Conservation (phyloP, 305 asterid genomes). For the Fraxinus floribunda region DNA sequence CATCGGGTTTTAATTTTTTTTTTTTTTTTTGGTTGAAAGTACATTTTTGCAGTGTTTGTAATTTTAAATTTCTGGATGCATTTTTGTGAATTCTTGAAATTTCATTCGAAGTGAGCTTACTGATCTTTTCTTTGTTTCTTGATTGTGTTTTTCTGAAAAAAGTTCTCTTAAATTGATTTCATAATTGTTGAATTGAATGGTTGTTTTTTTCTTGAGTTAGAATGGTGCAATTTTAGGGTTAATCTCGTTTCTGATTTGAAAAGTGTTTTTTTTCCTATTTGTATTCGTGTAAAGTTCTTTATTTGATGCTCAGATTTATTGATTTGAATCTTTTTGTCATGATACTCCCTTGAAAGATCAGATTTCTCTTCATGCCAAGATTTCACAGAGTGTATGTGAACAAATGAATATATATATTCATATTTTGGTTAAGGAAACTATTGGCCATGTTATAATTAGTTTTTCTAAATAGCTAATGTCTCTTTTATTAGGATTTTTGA, state of each 20-base stretch:
- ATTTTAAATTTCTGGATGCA: neutral
- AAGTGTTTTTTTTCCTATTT: neutral
- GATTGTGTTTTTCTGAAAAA: neutral
- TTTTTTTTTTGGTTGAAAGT: neutral
- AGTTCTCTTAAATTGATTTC: neutral
- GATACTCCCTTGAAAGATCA: neutral
- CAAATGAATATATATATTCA: neutral
- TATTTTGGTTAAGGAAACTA: neutral
- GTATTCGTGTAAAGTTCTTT: neutral
- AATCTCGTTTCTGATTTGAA: neutral
- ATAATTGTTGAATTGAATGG: neutral
- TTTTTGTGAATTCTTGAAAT: neutral
- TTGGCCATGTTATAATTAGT: too few species aligned
- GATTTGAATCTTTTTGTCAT: neutral
- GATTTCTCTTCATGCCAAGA: neutral
- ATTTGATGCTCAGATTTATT: neutral
- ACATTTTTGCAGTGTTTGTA: neutral
- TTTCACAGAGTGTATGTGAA: neutral
- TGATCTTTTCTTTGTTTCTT: neutral
- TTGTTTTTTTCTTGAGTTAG: neutral
- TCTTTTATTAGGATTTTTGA: neutral
- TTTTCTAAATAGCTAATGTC: too few species aligned
- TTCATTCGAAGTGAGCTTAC: neutral
- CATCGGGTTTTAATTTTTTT: neutral
- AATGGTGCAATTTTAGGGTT: neutral